Conservation (phyloP, 768 basidiomycete genomes). For the Chlorophyllum brunneum region DNA sequence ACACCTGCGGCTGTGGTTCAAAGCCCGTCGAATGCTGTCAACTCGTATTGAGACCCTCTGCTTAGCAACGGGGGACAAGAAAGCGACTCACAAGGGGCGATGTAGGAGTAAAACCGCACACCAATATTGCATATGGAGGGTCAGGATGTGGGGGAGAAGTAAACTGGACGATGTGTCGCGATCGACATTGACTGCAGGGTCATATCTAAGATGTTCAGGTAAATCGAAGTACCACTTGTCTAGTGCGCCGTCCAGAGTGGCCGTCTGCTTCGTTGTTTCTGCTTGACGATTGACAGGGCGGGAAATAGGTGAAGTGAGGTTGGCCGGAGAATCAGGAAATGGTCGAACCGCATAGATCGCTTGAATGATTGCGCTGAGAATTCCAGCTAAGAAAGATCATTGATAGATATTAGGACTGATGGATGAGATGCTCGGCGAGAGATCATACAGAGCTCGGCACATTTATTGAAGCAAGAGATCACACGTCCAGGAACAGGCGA, state of each 20-base stretch:
- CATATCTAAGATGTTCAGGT: constrained; percentile 63
- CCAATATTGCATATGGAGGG: constrained; percentile 86
- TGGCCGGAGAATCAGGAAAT: constrained; percentile 14
- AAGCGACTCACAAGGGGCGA: constrained; percentile 65
- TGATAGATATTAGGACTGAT: constrained; percentile 3
- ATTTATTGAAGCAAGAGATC: constrained; percentile 76
- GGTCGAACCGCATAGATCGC: constrained; percentile 66
- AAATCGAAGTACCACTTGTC: constrained; percentile 77
- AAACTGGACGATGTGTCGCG: constrained; percentile 35
- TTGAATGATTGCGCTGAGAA: constrained; percentile 66
- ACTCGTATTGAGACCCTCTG: constrained; percentile 10
- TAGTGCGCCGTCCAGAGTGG: constrained; percentile 54
- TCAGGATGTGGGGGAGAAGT: constrained; percentile 50
- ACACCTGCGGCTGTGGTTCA: constrained; percentile 34
- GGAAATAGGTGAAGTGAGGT: neutral
- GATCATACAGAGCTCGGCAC: constrained; percentile 64
- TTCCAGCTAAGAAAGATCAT: constrained; percentile 45
- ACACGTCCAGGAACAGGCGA: constrained; percentile 41
- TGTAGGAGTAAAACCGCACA: constrained; percentile 71
- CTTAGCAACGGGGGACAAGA: constrained; percentile 4
- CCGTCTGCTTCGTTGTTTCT: constrained; percentile 33
- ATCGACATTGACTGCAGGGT: constrained; percentile 31
- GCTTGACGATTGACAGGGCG: constrained; percentile 43
- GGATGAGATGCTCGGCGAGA: neutral
- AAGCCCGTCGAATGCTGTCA: constrained; percentile 38